Conservation (phyloP, 176 grass and related monocot genomes). For the Saccharum spontaneum region DNA sequence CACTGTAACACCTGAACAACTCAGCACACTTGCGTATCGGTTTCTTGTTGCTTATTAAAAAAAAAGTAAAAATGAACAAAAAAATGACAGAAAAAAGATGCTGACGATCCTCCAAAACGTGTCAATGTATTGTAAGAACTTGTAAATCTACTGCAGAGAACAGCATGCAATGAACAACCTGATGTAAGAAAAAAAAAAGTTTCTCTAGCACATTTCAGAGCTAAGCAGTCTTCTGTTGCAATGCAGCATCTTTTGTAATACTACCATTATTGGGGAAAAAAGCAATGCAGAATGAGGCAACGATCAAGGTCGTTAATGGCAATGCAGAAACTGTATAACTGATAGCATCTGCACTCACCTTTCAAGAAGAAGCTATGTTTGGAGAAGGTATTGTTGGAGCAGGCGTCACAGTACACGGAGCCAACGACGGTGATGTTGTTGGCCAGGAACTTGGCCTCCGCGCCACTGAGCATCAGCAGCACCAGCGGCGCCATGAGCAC, state of each 20-base stretch:
- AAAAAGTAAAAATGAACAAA: not conserved
- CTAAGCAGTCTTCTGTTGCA: not conserved
- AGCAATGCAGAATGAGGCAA: slow-evolving; percentile 3
- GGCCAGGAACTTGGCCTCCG: slow-evolving; percentile 53
- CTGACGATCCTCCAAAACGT: not conserved
- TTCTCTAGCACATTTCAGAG: slow-evolving; percentile 2
- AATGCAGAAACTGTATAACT: not conserved
- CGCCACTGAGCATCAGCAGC: not conserved
- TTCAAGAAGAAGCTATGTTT: slow-evolving; percentile 95
- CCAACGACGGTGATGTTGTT: slow-evolving; percentile 89
- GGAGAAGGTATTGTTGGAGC: slow-evolving; percentile 95
- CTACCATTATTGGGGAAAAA: no score
- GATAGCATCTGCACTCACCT: slow-evolving; percentile 48
- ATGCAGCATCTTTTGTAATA: no score
- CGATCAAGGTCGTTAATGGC: not conserved
- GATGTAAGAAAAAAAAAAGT: not conserved
- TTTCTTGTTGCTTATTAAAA: not conserved
- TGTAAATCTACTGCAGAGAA: not conserved
- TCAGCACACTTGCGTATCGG: not conserved
- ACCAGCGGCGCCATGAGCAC: slow-evolving; percentile 22
- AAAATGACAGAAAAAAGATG: not conserved
- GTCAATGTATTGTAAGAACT: not conserved
- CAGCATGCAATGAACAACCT: not conserved
- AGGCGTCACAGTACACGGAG: slow-evolving; percentile 93
- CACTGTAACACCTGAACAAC: not conserved